Conservation (phyloP, 345 rosid genomes). For the Erucastrum elatum region DNA sequence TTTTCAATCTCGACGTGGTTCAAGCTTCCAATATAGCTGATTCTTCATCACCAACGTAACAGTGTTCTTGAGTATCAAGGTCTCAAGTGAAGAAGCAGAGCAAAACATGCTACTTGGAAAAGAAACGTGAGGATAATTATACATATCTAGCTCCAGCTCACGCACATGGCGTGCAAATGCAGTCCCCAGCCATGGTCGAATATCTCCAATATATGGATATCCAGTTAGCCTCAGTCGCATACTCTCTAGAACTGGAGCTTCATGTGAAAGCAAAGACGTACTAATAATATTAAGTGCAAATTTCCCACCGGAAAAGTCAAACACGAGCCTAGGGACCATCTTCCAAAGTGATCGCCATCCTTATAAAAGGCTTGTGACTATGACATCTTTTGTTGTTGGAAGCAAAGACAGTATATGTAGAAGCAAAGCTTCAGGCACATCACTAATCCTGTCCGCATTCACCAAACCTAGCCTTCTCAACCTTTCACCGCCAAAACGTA, state of each 20-base stretch:
- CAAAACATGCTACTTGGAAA: not conserved
- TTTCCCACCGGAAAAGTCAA: not conserved
- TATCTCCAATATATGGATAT: not conserved
- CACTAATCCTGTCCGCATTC: no score
- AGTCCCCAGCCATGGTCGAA: not conserved
- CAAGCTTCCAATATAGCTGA: no score
- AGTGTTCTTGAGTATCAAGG: not conserved
- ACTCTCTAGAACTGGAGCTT: not conserved
- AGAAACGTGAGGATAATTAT: not conserved
- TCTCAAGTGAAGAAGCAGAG: not conserved
- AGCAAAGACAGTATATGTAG: not conserved
- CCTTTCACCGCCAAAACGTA: no score
- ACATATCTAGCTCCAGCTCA: not conserved
- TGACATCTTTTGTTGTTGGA: not conserved
- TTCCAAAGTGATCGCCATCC: not conserved
- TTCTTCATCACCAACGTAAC: no score
- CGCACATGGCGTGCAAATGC: not conserved
- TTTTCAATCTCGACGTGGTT: no score
- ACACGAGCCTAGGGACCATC: not conserved
- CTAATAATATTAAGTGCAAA: not conserved
- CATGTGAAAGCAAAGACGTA: not conserved
- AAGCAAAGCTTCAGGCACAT: no score
- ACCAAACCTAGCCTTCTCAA: no score
- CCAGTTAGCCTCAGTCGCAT: not conserved
- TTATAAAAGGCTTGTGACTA: not conserved